Base-by-base conservation (phyloP, 1,284 basidiomycete species). In the Cutaneotrichosporon sp. region DNA sequence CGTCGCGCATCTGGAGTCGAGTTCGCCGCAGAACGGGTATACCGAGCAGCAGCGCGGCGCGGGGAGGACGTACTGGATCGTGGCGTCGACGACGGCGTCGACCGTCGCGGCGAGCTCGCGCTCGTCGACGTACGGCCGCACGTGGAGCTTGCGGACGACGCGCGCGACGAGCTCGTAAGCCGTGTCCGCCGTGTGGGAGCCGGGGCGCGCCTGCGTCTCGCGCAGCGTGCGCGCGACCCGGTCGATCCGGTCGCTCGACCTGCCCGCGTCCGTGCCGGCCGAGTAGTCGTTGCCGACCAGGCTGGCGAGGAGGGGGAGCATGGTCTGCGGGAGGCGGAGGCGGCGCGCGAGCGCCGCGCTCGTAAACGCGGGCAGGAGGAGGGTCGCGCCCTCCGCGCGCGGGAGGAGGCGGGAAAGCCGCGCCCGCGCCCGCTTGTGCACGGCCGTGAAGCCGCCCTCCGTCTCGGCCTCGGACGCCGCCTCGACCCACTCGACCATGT, bases 221-320 rank as follows among this genome's bases (percentile, higher is more conserved):
- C 79, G 69, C 3, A 81, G 66, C 0, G 73, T 68, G 18, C 74
- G 62, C 4, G 79, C 79, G 7, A 77, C 74, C 20, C 73, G 71
- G 54, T 81, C 79, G 29, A 81, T 74, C 33, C 71, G 68, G 20
- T 77, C 71, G 2, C 64, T 62, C 2, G 65, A 51, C 18, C 58
- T 66, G 27, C 66, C 75, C 62, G 76, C 70, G 1, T 67, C 62
- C 5, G 70, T 60, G 9, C 63, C 79, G 27, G 79, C 71, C 0
- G 87, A 84, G 71, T 88, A 92, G 76, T 95, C 93, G 74, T 94
- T 95, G 31, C 93, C 93, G 10, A 91, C 85, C 2, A 95, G 81
- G 2, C 91, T 87, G 11, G 88, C 91, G n/a, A 95, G 82, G 11
- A 95, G 83, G 1, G 93, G 91, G 20, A 95, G 84, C 54, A 92